Base-by-base conservation (phyloP, 306 rosid species). In the Sesbania bispinosa region DNA sequence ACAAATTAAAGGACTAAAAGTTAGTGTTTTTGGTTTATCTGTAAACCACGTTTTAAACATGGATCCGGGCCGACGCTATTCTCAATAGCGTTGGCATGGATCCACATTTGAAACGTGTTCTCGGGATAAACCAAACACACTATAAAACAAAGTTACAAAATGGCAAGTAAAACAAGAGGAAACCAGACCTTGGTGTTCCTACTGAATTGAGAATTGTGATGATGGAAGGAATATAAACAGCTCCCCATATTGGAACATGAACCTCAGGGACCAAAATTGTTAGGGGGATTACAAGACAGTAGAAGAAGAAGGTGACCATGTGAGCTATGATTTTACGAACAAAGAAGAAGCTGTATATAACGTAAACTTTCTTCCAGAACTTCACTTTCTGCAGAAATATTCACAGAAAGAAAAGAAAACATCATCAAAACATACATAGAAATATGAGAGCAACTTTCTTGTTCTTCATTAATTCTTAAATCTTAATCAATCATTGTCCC, bases 181-280 rank as follows among this genome's bases (percentile, higher is more conserved):
- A 48, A 67, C n/a, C 42, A 60, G 10, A 93, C 99, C 99, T 92
- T 52, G 99, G 99, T 78, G 99, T 95, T 85, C 99, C 99, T 0
- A 95, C 99, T 15, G 99, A 89, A 30, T 95, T 95, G 80, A 95
- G 92, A 75, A 92, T 95, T 80, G 99, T 95, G 81, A 95, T 88
- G 79, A 95, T 74, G 20, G 96, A 95, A 69, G 99, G 99, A 67
- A 95, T 95, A 68, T 95, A 95, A 71, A 95, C 99, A 10, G 99
- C 99, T 42, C 99, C 99, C 99, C 99, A 95, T 10, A 95, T 91
- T 33, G 99, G 99, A 78, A 91, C 99, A 62, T 85, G 71, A 55
- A 95, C 99, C 86, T 95, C 99, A 46, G 99, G 99, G 13, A 95
- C 87, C 89, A 95, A 78, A 62, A 95, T 91, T 69, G 99, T 95